These are phyloP conservation scores for Chaetomium cochliodes DNA, from an alignment of 495 filamentous ascomycete genomes.

Conservation along the genomic window DNA sequence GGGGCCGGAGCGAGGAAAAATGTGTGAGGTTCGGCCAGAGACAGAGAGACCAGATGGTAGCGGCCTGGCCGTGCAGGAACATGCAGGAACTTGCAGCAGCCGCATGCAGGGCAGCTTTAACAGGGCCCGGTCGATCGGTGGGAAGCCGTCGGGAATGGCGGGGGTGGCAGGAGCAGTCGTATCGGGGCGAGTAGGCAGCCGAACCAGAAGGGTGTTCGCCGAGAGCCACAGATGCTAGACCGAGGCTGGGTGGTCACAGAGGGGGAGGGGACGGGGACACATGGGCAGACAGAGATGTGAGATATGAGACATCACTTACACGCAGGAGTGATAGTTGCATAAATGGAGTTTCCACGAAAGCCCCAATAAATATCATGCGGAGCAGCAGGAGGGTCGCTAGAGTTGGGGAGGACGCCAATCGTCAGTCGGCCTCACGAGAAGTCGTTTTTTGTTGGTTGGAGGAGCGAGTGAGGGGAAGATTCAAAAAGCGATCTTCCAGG, in stretches of 20 bases:
- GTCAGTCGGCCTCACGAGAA: conserved; percentile 19
- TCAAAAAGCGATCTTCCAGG: background rate
- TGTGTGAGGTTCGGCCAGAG: conserved; percentile 20
- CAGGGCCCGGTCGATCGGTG: conserved; percentile 17
- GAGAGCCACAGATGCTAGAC: background rate
- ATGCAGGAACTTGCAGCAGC: conserved; percentile 38
- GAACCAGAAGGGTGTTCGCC: background rate
- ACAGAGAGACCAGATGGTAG: conserved; percentile 19
- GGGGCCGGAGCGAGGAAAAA: background rate
- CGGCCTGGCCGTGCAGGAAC: conserved; percentile 23
- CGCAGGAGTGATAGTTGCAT: conserved; percentile 27
- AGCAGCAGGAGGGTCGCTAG: conserved; percentile 12
- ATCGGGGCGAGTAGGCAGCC: background rate
- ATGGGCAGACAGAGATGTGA: conserved; percentile 10
- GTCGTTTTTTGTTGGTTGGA: conserved; percentile 7
- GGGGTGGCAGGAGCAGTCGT: conserved; percentile 9
- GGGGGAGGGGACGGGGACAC: background rate
- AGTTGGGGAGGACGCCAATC: conserved; percentile 1
- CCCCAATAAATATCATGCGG: conserved; percentile 15
- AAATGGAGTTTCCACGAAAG: conserved; percentile 17
- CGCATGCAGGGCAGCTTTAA: conserved; percentile 35
- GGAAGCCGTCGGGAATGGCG: conserved; percentile 13
- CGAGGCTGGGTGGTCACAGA: background rate
- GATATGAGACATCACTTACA: conserved; percentile 30
- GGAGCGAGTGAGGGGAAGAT: conserved; percentile 15